Evolutionary conservation across 2,329 filamentous ascomycete genomes (phyloP).

Genomic region (Neofusicoccum kwambonambiense): DNA sequence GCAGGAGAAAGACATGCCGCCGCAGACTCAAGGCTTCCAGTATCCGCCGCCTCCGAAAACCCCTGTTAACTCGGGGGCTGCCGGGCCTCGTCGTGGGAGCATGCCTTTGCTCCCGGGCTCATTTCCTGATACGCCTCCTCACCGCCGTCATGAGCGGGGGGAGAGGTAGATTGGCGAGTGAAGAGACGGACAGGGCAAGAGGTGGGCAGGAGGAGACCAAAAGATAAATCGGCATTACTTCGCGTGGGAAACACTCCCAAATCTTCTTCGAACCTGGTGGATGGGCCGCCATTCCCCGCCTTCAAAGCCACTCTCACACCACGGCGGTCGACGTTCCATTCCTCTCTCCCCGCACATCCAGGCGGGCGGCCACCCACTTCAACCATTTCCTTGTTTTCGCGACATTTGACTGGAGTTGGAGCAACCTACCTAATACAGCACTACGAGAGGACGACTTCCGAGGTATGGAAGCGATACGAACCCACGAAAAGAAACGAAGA

Average conservation of each 20-base stretch:
- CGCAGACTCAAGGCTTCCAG: not conserved
- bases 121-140: constrained; percentile 14
- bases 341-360: not conserved
- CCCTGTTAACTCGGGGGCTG: not conserved
- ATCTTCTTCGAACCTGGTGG: not conserved
- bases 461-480: constrained; percentile 11
- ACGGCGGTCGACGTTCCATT: not conserved
- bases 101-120: constrained; percentile 13
- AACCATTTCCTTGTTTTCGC: constrained; percentile 7
- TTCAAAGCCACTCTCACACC: not conserved
- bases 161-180: constrained; percentile 5
- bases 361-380: constrained; percentile 3
- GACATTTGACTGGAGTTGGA: not conserved
- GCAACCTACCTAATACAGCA: constrained; percentile 5
- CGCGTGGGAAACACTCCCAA: not conserved
- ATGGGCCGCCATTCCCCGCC: constrained; percentile 3
- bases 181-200: not conserved
- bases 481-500: constrained; percentile 9
- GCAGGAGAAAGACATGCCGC: constrained; percentile 9
- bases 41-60: constrained; percentile 16
- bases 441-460: constrained; percentile 4
- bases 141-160: not conserved
- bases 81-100: constrained; percentile 11
- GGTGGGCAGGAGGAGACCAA: not conserved
- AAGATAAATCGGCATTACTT: not conserved